Conservation (phyloP, 345 rosid genomes). For the Brassica incana region DNA sequence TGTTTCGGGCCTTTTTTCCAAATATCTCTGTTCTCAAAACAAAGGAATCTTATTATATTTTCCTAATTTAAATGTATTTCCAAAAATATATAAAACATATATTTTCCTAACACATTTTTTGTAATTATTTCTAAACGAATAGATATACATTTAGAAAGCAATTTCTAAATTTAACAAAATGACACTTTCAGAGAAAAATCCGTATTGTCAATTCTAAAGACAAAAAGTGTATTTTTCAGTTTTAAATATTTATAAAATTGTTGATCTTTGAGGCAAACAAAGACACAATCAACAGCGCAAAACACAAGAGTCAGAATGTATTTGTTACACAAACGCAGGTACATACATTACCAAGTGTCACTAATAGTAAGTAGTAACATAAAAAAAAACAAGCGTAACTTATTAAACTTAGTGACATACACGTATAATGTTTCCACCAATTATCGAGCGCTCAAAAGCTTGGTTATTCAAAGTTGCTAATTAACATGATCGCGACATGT, state of each 20-base stretch:
- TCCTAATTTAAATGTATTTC: neutral
- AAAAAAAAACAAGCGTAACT: neutral
- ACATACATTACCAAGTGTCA: conserved; percentile 21
- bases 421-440: neutral
- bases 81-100: neutral
- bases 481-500: no score
- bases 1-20: conserved; percentile 20
- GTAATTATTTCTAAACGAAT: neutral
- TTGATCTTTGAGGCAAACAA: conserved; percentile 20
- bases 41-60: neutral
- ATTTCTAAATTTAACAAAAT: neutral
- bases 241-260: neutral
- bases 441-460: no score
- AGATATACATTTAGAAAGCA: neutral
- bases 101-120: neutral
- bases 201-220: neutral
- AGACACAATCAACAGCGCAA: neutral
- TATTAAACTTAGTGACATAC: neutral
- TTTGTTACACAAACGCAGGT: conserved; percentile 27
- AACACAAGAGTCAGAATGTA: conserved; percentile 27
- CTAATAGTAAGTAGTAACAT: neutral
- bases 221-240: neutral
- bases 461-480: no score
- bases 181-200: neutral
- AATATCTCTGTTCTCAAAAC: neutral